These are phyloP conservation scores for Takakia lepidozioides DNA, from an alignment of 225 moss, liverwort and hornwort species.

Conservation along the genomic window DNA sequence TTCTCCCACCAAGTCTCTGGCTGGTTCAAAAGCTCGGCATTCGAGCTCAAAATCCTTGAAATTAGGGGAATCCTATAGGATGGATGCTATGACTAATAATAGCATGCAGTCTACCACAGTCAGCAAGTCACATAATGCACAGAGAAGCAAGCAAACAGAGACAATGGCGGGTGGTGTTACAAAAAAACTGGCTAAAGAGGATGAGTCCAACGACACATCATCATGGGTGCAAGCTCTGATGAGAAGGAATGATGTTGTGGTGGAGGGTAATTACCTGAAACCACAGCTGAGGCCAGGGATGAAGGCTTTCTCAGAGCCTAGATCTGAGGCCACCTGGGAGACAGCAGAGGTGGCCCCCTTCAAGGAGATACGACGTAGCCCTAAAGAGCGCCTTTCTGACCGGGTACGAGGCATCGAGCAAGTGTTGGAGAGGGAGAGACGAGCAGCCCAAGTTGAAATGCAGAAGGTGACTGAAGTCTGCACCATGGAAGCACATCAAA, in stretches of 20 bases:
- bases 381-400: slow-evolving; percentile 11
- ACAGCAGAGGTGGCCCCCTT: neutral
- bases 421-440: slow-evolving; percentile 14
- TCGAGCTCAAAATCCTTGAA: slow-evolving; percentile 13
- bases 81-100: no score
- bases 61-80: slow-evolving; percentile 19
- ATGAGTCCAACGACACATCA: slow-evolving; percentile 13
- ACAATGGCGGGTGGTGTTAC: neutral
- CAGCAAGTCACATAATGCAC: slow-evolving; percentile 12
- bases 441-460: slow-evolving; percentile 13
- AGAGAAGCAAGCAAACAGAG: slow-evolving; percentile 9
- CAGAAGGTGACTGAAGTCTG: slow-evolving; percentile 14
- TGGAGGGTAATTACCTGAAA: slow-evolving; percentile 5
- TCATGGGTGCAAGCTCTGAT: slow-evolving; percentile 23
- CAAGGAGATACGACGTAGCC: neutral
- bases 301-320: slow-evolving; percentile 9
- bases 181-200: slow-evolving; percentile 10
- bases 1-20: slow-evolving; percentile 11
- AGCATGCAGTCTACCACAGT: slow-evolving; percentile 2
- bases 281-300: neutral
- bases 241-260: slow-evolving; percentile 16
- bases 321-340: slow-evolving; percentile 8
- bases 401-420: slow-evolving; percentile 15
- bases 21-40: slow-evolving; percentile 6
- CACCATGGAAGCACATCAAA: no score